Evolutionary conservation across 768 basidiomycete species (phyloP).

Genomic region (Amanita rubescens): DNA sequence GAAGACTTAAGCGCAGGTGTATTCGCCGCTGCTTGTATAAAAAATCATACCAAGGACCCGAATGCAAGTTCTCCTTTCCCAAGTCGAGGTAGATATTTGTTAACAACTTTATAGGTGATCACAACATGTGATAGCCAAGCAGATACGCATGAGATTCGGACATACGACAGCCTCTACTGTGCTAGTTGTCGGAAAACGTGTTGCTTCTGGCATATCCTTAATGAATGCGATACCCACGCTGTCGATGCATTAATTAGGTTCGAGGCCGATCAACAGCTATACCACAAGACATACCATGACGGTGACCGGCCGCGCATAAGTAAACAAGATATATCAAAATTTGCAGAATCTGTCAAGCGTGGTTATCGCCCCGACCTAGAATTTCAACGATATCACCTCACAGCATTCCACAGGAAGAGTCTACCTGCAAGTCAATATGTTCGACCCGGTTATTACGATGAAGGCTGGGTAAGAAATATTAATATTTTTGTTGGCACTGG

Average conservation of each 20-base stretch:
- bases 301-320: not conserved
- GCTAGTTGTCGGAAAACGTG: not conserved
- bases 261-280: not conserved
- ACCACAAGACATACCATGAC: not conserved
- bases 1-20: not conserved
- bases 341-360: not conserved
- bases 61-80: not conserved
- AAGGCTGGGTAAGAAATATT: slow-evolving; percentile 3
- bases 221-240: not conserved
- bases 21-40: slow-evolving; percentile 3
- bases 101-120: not conserved
- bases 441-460: slow-evolving; percentile 6
- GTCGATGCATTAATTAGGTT: slow-evolving; percentile 4
- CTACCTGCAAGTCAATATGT: not conserved
- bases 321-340: not conserved
- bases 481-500: not conserved
- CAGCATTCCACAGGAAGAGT: not conserved
- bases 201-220: slow-evolving; percentile 5
- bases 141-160: not conserved
- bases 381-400: slow-evolving; percentile 5
- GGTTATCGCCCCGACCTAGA: not conserved
- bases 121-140: not conserved
- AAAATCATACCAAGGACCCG: not conserved
- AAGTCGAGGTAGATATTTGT: not conserved
- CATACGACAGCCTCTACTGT: not conserved